Conservation (phyloP, 2,329 filamentous ascomycete species). For the Colletotrichum scovillei region DNA sequence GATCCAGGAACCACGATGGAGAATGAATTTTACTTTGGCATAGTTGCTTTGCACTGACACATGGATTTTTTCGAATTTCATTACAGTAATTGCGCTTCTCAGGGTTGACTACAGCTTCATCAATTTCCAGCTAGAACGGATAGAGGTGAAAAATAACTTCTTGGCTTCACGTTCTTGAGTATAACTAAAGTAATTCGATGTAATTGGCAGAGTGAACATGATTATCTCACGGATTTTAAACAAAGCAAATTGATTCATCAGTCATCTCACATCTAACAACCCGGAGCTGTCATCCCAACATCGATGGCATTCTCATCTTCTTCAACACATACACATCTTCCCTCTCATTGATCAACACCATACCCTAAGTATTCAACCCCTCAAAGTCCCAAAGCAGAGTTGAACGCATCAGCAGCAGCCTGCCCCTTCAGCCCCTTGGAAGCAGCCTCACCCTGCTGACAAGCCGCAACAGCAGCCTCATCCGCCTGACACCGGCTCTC, state of each 20-base stretch:
- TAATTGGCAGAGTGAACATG: too few species aligned
- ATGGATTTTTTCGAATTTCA: too few species aligned
- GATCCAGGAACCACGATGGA: not conserved
- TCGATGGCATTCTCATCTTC: not conserved
- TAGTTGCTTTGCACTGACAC: not conserved
- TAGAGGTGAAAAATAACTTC: too few species aligned
- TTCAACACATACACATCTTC: not conserved
- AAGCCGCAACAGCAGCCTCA: conserved; percentile 37
- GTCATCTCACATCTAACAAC: not conserved
- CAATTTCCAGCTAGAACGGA: not conserved
- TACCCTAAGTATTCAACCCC: not conserved
- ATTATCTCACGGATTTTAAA: too few species aligned
- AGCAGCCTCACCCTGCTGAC: conserved; percentile 36
- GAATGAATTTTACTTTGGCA: not conserved
- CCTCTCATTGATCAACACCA: not conserved
- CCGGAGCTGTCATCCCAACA: not conserved
- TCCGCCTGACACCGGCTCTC: conserved; percentile 41
- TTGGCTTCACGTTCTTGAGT: not conserved
- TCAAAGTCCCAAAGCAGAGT: conserved; percentile 34
- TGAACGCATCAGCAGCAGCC: conserved; percentile 42
- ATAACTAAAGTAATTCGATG: too few species aligned
- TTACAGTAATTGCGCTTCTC: too few species aligned
- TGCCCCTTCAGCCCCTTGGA: conserved; percentile 39
- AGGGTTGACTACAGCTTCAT: not conserved
- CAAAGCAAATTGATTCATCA: not conserved